Conservation (phyloP, 2,329 filamentous ascomycete genomes). For the Aspergillus novofumigatus region DNA sequence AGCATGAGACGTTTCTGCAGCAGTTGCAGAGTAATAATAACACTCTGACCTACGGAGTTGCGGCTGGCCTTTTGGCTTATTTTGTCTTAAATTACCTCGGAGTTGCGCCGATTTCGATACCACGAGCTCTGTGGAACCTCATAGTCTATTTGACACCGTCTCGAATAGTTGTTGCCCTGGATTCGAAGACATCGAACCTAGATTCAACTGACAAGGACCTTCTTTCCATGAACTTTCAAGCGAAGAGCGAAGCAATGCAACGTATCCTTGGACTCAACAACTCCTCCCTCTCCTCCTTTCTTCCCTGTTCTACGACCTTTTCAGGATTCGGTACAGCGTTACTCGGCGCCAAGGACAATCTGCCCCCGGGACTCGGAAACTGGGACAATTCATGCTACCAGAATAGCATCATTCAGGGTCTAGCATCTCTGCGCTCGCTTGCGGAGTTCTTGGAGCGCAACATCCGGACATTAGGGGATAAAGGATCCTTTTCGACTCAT, state of each 20-base stretch:
- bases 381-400: conserved; percentile 96
- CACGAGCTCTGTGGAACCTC: conserved; percentile 35
- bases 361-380: conserved; percentile 70
- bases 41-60: conserved; percentile 25
- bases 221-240: conserved; percentile 31
- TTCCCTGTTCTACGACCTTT: conserved; percentile 52
- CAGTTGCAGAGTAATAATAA: conserved; percentile 25
- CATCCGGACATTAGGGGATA: conserved; percentile 32
- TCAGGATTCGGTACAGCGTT: conserved; percentile 50
- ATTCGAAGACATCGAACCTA: conserved; percentile 46
- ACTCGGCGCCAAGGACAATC: conserved; percentile 30
- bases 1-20: conserved; percentile 31
- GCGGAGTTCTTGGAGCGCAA: conserved; percentile 59
- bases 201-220: conserved; percentile 40
- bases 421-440: conserved; percentile 71
- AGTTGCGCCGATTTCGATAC: conserved; percentile 25
- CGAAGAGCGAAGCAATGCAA: conserved; percentile 63
- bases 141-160: conserved; percentile 38
- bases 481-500: conserved; percentile 44
- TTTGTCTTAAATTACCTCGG: conserved; percentile 29
- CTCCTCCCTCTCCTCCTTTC: conserved; percentile 56
- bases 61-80: conserved; percentile 26
- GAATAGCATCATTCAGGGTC: conserved; percentile 85
- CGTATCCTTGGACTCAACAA: conserved; percentile 60
- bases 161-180: conserved; percentile 43